Conservation (phyloP, 2,329 filamentous ascomycete genomes). For the Cladobotryum mycophilum region DNA sequence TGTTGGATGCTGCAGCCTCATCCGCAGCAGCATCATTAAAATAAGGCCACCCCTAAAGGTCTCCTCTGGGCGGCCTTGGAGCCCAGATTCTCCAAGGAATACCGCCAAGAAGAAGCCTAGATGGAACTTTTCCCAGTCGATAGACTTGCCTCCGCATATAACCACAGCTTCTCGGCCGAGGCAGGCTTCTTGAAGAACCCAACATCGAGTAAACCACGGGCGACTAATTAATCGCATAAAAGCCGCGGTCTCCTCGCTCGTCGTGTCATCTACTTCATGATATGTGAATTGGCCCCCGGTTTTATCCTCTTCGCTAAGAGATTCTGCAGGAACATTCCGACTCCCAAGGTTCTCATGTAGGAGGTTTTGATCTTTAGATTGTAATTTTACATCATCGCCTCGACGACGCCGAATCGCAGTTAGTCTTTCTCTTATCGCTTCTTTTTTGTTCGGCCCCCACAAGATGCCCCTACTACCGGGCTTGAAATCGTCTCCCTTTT, state of each 20-base stretch:
- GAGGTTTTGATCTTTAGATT: not conserved
- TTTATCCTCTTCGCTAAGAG: not conserved
- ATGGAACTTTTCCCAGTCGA: slow-evolving; percentile 7
- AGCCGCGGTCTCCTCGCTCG: slow-evolving; percentile 1
- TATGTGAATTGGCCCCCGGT: not conserved
- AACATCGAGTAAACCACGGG: slow-evolving; percentile 8
- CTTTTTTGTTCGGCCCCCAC: slow-evolving; percentile 1
- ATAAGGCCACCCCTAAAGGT: not conserved
- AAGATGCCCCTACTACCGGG: not conserved
- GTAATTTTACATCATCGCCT: not conserved
- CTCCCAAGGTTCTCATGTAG: not conserved
- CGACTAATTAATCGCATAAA: slow-evolving; percentile 4
- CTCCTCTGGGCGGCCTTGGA: slow-evolving; percentile 1
- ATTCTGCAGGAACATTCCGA: not conserved
- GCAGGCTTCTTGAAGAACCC: slow-evolving; percentile 8
- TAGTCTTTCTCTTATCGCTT: not conserved
- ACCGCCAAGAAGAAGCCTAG: not conserved
- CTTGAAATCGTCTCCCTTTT: not conserved
- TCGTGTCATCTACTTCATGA: not conserved
- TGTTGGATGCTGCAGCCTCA: not conserved
- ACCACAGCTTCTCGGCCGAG: not conserved
- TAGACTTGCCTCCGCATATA: not conserved
- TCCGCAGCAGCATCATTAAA: slow-evolving; percentile 1
- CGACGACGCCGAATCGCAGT: not conserved
- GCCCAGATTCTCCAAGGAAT: not conserved